Percentiles rank a stretch among this genome's conserved stretches.
Conservation (phyloP, 495 filamentous ascomycete genomes). For the Hypoxylon fuscum region DNA sequence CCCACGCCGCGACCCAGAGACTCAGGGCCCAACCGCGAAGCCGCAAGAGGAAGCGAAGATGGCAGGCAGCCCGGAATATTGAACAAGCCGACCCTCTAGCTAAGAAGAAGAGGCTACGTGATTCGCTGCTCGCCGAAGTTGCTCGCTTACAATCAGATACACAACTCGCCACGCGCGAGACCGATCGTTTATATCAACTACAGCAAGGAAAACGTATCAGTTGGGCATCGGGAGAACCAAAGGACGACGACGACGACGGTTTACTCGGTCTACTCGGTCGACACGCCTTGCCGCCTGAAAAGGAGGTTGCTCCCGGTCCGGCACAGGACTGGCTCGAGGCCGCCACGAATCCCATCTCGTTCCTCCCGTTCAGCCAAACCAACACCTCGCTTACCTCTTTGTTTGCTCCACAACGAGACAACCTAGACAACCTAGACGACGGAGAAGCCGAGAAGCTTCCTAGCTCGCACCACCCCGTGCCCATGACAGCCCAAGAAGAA, state of each 20-base stretch:
- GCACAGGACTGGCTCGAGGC: conserved; percentile 47
- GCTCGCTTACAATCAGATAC: conserved; percentile 50
- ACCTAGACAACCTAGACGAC: too few species aligned
- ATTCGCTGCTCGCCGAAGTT: conserved; percentile 50
- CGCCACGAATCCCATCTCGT: conserved; percentile 55
- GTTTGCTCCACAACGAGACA: conserved; percentile 15
- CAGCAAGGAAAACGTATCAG: conserved; percentile 24
- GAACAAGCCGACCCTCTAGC: conserved; percentile 48
- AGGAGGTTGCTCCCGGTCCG: conserved; percentile 37
- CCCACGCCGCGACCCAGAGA: conserved; percentile 3
- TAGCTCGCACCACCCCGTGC: conserved; percentile 62
- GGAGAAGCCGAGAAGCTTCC: conserved; percentile 40
- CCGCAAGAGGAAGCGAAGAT: conserved; percentile 34
- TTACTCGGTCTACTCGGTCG: conserved; percentile 50
- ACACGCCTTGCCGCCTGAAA: conserved; percentile 48
- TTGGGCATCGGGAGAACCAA: conserved; percentile 21
- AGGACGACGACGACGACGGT: conserved; percentile 38
- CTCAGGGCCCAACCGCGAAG: conserved; percentile 32
- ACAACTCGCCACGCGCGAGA: conserved; percentile 46
- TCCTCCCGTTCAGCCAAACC: conserved; percentile 59
- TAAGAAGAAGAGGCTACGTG: conserved; percentile 50
- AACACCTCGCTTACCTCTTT: conserved; percentile 16
- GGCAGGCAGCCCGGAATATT: conserved; percentile 46
- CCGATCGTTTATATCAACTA: conserved; percentile 49
- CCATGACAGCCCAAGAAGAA: conserved; percentile 59